phyloP scores from a whole-genome alignment of 2,329 filamentous ascomycete species.

The Aspergillus sp. region DNA sequence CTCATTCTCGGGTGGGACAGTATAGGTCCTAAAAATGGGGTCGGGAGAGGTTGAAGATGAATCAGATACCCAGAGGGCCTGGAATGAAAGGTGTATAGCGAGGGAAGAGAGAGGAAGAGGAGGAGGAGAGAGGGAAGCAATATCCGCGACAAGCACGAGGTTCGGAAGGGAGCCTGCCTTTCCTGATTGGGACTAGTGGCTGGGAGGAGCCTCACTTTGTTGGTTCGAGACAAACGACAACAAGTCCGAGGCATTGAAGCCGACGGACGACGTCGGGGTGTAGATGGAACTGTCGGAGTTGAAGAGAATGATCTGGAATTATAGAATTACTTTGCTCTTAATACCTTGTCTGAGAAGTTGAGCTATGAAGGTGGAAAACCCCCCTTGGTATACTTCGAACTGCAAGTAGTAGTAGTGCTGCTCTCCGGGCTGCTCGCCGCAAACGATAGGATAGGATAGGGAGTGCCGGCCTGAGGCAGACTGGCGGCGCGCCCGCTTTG shows the following conservation, averaged over 20 bases:
- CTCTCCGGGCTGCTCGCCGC: slow-evolving; percentile 14
- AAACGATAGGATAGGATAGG: slow-evolving; percentile 18
- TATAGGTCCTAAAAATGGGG: slow-evolving; percentile 20
- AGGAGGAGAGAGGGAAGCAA: slow-evolving; percentile 22
- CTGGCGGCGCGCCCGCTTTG: background rate
- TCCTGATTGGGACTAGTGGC: slow-evolving; percentile 25
- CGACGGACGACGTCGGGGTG: background rate
- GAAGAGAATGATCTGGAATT: background rate
- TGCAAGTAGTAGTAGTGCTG: background rate
- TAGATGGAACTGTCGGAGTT: background rate
- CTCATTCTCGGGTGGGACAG: slow-evolving; percentile 41
- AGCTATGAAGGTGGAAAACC: too few species aligned
- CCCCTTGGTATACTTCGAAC: too few species aligned
- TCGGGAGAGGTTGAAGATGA: slow-evolving; percentile 17
- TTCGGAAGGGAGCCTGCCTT: slow-evolving; percentile 25
- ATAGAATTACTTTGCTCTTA: background rate
- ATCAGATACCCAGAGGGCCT: slow-evolving; percentile 29
- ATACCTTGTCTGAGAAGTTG: too few species aligned
- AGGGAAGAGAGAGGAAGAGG: slow-evolving; percentile 20
- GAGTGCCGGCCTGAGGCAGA: slow-evolving; percentile 17
- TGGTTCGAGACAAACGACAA: background rate
- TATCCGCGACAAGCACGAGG: slow-evolving; percentile 31
- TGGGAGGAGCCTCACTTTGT: slow-evolving; percentile 23
- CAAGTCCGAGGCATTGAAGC: slow-evolving; percentile 11
- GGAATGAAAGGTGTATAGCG: slow-evolving; percentile 16